A percentile compares a stretch with the other conserved stretches of the same genome.
phyloP scores from a whole-genome alignment of 768 basidiomycete genomes.

The Clitopilus hobsonii region DNA sequence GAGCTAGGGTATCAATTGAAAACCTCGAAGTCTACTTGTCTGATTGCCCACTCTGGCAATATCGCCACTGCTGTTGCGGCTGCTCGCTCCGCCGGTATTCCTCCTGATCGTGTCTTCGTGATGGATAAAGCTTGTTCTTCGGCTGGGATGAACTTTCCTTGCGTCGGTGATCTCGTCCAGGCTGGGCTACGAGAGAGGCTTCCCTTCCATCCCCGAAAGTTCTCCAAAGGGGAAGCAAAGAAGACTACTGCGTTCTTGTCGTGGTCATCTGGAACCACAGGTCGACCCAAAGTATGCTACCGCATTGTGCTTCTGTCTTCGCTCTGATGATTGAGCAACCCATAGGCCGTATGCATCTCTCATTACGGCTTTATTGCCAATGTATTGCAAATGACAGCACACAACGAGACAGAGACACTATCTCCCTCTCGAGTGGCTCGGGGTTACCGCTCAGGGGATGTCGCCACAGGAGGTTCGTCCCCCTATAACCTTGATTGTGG shows the following conservation, averaged over 20 bases:
- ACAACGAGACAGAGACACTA: conserved; percentile 24
- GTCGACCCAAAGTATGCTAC: conserved; percentile 49
- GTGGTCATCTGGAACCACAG: conserved; percentile 70
- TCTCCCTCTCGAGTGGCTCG: conserved; percentile 20
- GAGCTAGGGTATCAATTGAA: conserved; percentile 51
- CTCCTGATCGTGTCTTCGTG: conserved; percentile 33
- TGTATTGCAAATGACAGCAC: conserved; percentile 43
- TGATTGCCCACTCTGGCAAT: conserved; percentile 38
- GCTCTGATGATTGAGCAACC: conserved; percentile 1
- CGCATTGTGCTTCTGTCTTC: background rate
- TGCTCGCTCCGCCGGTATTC: conserved; percentile 25
- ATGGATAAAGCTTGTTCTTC: conserved; percentile 21
- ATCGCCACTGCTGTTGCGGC: conserved; percentile 33
- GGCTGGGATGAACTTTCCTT: conserved; percentile 9
- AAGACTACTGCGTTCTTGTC: conserved; percentile 56
- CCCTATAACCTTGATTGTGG: background rate
- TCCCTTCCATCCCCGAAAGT: conserved; percentile 36
- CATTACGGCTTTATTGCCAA: conserved; percentile 55
- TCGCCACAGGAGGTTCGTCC: conserved; percentile 32
- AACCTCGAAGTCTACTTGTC: conserved; percentile 34
- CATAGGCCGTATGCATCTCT: conserved; percentile 46
- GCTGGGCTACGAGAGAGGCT: conserved; percentile 15
- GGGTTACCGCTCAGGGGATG: conserved; percentile 46
- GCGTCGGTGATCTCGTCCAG: conserved; percentile 21
- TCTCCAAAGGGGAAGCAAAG: conserved; percentile 50